Evolutionary conservation across 345 rosid genomes (phyloP), one percentile per base, ranked within the genome.

Genomic region (Murraya koenigii): DNA sequence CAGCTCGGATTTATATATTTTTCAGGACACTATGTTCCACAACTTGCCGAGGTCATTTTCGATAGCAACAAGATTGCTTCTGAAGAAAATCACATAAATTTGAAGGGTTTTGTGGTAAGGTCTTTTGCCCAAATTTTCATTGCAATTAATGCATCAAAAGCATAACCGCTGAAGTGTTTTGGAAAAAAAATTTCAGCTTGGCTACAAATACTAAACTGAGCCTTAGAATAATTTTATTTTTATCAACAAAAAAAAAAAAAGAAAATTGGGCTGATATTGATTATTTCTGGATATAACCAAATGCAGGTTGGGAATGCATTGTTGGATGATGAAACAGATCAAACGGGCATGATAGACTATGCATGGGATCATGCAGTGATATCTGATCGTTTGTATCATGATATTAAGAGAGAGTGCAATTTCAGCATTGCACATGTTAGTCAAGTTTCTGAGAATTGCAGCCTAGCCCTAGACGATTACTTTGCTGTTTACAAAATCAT

Each of bases 281-380:
- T n/a, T 52, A 17, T 15, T 52, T 17, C 20, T 52, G 22, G 56
- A 32, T 5, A 32, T 13, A 15, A 64, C 7, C 30, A 15, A 5
- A 25, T 47, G 30, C 89, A 94, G 98, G 77, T 94, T 28, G 97
- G 98, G 38, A 94, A 94, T 70, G 86, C 98, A 3, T 75, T 89
- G 74, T 20, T 94, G 79, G 98, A 94, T 39, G 97, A 94, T 10
- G 95, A 88, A 71, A 90, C 92, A 0, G 95, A 94, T 80, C 92
- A 89, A 13, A 83, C 14, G 25, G 98, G 97, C 6, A 94, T 94
- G 97, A 83, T 92, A 9, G 94, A 91, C 56, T 94, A 89, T 39
- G 97, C 98, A 1, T 92, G 90, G 89, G 95, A 81, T 71, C 98
- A 94, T 28, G 98, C 97, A 3, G 97, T 94, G 65, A 86, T 94